Base-by-base conservation (phyloP, 2,329 filamentous ascomycete genomes). In the Talaromyces amestolkiae region DNA sequence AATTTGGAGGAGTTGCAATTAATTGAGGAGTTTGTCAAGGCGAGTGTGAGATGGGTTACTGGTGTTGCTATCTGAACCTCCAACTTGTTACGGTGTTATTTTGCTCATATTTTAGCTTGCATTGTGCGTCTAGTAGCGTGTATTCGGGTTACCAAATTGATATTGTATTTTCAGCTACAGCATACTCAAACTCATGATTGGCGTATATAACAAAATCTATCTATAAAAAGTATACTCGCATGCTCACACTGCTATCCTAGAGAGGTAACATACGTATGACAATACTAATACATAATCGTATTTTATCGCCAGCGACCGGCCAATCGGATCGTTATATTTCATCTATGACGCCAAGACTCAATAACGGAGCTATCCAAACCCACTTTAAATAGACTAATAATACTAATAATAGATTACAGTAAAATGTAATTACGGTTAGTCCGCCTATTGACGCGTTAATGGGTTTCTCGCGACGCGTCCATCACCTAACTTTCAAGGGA, bases 1-100 rank as follows among this genome's bases (percentile, higher is more conserved):
- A 58, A 62, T 43, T 37, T 11, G 8, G 43, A 19, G 53, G 64
- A 65, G 53, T 45, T 66, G 53, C n/a, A 53, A 22, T 7, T 59
- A n/a, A 37, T 66, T 51, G 64, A 63, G 43, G 13, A 63, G 11
- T 58, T 66, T 45, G 43, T 63, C 6, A 62, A n/a, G 43, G 59
- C 64, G 19, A 15, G 53, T 35, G 60, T 47, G 49, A 47, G 54
- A 24, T 63, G 59, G 64, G 64, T 56, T 13, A 63, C 64, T n/a
- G 53, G 53, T 15, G 60, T 66, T 24, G 51, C 39, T n/a, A 53
- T 63, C n/a, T 66, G 24, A 58, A 17, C 11, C 8, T 22, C 8
- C 1, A 37, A 24, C 33, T 8, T 11, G n/a, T 19, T n/a, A 7
- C 27, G 3, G n/a, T 22, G n/a, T 22, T 35, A 17, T 56, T 39